Evolutionary conservation across 1,139 yeast species (phyloP), one percentile per base, ranked within the genome.

Genomic region (Suhomyces bribrorum): DNA sequence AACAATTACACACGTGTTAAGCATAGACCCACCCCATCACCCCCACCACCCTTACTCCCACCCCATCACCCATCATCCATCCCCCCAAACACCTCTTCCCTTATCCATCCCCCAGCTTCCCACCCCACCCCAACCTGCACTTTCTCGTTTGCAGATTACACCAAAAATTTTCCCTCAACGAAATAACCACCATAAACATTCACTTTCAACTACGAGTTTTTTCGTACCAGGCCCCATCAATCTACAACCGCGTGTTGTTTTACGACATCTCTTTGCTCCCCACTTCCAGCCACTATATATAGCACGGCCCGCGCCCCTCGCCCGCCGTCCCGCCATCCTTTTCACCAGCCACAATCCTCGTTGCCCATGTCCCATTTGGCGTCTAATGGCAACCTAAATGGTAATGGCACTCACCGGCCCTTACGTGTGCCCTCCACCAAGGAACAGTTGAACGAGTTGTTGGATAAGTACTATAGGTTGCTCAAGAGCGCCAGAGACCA

Each of bases 381-480:
- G 23, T 20, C 23, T n/a, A 20, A 20, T n/a, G 23, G 23, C 11
- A 20, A 3, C 11, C n/a, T 15, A 9, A 38, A 31, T 16, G 38
- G 36, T 35, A 29, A 26, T 23, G 36, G 34, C 17, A 12, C 31
- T 18, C 36, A 20, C 29, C 32, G 25, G 30, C 13, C 36, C 18
- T 25, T 26, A 23, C 22, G 14, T 9, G 26, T 54, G 22, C 76
- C 75, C 4, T 46, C 48, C 27, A 46, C 66, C 4, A 63, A 55
- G 41, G 58, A 57, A 25, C 63, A 69, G 31, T 60, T 70, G 40
- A 57, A 51, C 33, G 58, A 53, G 22, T 48, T 69, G 16, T 52
- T 70, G 29, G 56, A 56, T 29, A 58, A 61, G 34, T 71, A 69
- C 51, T 64, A 65, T 38, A 49, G 48, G 29, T 51, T 65, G 33